A percentile compares a stretch with the other conserved stretches of the same genome.
phyloP scores from a whole-genome alignment of 768 basidiomycete genomes.

The Macrolepiota dolichaula region DNA sequence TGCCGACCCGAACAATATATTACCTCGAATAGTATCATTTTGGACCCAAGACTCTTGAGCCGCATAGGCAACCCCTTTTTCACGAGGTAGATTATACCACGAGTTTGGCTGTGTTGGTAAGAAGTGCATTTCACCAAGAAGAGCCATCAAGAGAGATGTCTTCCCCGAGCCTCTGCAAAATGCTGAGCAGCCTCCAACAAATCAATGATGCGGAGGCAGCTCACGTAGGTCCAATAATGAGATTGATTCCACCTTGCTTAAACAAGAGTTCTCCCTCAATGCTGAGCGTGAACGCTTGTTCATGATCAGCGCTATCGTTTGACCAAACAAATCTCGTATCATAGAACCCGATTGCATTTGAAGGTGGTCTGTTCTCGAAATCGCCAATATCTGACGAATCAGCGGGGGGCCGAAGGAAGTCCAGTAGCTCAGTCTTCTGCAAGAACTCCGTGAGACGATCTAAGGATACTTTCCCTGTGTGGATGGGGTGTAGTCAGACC shows the following conservation, averaged over 20 bases:
- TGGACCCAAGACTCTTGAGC: conserved; percentile 86
- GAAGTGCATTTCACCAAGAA: conserved; percentile 67
- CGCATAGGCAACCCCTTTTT: conserved; percentile 70
- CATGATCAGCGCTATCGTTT: conserved; percentile 25
- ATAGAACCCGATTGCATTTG: conserved; percentile 43
- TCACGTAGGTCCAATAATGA: conserved; percentile 55
- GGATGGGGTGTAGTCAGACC: neutral
- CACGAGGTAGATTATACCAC: conserved; percentile 68
- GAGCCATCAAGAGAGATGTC: conserved; percentile 60
- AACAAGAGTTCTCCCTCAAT: conserved; percentile 56
- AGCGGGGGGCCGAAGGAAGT: conserved; percentile 16
- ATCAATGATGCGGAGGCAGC: conserved; percentile 4
- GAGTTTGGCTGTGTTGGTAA: conserved; percentile 47
- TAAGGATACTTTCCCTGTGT: conserved; percentile 54
- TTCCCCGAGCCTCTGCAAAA: conserved; percentile 43
- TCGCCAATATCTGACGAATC: neutral
- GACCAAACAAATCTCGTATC: conserved; percentile 59
- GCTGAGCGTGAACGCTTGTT: conserved; percentile 46
- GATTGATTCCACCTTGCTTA: conserved; percentile 48
- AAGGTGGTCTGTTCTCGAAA: conserved; percentile 4
- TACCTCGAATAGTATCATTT: conserved; percentile 78
- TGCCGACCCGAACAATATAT: conserved; percentile 76
- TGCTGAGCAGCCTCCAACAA: neutral
- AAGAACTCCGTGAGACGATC: conserved; percentile 42
- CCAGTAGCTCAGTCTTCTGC: conserved; percentile 32